These are phyloP conservation scores for Coemansia sp. DNA, from an alignment of 371 early-diverging fungal species.

Conservation along the genomic window DNA sequence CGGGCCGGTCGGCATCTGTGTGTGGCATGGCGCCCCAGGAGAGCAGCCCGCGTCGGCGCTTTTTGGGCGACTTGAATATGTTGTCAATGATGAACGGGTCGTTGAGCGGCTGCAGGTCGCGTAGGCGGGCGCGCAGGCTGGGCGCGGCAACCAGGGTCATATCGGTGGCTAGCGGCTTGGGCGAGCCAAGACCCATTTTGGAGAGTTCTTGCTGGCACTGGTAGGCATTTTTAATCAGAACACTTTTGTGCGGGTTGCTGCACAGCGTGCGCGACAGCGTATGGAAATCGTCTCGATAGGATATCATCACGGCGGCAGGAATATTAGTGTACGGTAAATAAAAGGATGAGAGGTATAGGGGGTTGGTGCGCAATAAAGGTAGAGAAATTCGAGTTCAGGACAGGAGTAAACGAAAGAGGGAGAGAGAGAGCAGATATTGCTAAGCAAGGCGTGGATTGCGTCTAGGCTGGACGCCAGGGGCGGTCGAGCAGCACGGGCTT, in stretches of 20 bases:
- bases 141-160: constrained; percentile 28
- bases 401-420: background rate
- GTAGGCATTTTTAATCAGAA: constrained; percentile 41
- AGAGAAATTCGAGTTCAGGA: background rate
- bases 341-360: constrained; percentile 1
- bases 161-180: constrained; percentile 15
- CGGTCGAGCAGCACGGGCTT: background rate
- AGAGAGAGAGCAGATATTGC: background rate
- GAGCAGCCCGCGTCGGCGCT: constrained; percentile 38
- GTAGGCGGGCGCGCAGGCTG: constrained; percentile 22
- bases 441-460: constrained; percentile 7
- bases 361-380: too few relatives aligned
- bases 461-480: too few relatives aligned
- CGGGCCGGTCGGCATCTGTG: background rate
- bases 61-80: constrained; percentile 48
- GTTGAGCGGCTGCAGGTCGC: constrained; percentile 39
- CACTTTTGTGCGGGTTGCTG: constrained; percentile 33
- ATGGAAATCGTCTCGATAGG: constrained; percentile 20
- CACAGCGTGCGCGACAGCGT: constrained; percentile 37
- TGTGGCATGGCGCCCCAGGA: constrained; percentile 41
- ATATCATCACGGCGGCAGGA: constrained; percentile 9
- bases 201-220: constrained; percentile 26
- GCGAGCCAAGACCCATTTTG: constrained; percentile 19
- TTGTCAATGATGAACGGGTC: constrained; percentile 46
- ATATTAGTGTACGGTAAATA: background rate